These are phyloP conservation scores for Bocquillonia castaneifolia DNA, from an alignment of 441 rosid species.

Conservation along the genomic window DNA sequence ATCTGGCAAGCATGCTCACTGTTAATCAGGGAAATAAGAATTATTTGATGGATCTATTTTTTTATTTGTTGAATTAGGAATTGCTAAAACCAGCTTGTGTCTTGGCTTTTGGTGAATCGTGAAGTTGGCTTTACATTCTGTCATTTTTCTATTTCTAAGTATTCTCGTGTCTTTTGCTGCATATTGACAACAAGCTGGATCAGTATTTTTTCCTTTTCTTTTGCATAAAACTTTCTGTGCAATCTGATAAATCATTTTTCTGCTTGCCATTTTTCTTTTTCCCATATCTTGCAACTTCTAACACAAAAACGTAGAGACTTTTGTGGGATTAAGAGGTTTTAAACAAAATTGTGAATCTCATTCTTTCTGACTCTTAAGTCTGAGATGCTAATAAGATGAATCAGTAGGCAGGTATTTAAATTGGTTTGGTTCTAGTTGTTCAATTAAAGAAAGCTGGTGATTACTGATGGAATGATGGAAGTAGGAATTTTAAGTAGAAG, in stretches of 20 bases:
- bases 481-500: neutral
- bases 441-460: neutral
- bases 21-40: neutral
- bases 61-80: neutral
- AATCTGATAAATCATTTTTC: neutral
- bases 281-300: neutral
- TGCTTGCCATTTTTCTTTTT: neutral
- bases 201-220: neutral
- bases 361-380: neutral
- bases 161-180: neutral
- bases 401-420: neutral
- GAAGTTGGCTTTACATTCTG: neutral
- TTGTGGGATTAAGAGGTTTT: neutral
- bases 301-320: neutral
- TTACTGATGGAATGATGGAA: too few species aligned
- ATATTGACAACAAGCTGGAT: neutral
- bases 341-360: neutral
- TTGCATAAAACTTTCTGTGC: neutral
- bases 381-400: neutral
- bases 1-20: neutral
- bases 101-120: conserved; percentile 3
- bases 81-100: neutral
- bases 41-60: neutral
- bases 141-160: neutral
- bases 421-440: neutral